Percentiles rank a stretch among this genome's conserved stretches.
These are phyloP conservation scores for Purshia tridentata DNA, from an alignment of 306 rosid genomes.

Conservation along the genomic window DNA sequence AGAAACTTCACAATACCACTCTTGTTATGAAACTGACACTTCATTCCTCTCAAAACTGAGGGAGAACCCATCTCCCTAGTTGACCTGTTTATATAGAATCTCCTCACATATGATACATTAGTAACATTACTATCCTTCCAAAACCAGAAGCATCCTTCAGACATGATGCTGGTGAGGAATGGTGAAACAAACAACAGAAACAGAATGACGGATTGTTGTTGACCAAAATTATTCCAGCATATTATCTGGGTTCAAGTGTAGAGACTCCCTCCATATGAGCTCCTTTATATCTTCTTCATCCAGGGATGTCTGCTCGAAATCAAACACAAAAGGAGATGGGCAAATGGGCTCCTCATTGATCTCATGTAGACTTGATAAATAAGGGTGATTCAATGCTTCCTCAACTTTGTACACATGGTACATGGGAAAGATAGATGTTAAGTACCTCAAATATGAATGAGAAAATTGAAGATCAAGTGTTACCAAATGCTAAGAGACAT, in stretches of 20 bases:
- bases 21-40: slow-evolving; percentile 2
- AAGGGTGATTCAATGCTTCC: slow-evolving; percentile 92
- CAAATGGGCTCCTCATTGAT: slow-evolving; percentile 94
- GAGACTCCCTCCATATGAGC: slow-evolving; percentile 84
- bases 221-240: slow-evolving; percentile 27
- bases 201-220: background rate
- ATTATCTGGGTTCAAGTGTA: slow-evolving; percentile 43
- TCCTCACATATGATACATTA: slow-evolving; percentile 19
- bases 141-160: slow-evolving; percentile 23
- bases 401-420: slow-evolving; percentile 53
- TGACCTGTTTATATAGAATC: slow-evolving; percentile 19
- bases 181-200: slow-evolving; percentile 9
- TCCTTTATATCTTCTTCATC: slow-evolving; percentile 91
- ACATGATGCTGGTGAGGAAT: background rate
- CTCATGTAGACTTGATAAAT: slow-evolving; percentile 82
- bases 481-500: slow-evolving; percentile 25
- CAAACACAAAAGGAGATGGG: slow-evolving; percentile 74
- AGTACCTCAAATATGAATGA: slow-evolving; percentile 16
- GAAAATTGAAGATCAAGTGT: background rate
- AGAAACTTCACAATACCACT: slow-evolving; percentile 10
- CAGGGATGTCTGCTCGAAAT: slow-evolving; percentile 72
- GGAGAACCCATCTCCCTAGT: slow-evolving; percentile 42
- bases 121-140: slow-evolving; percentile 24
- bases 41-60: slow-evolving; percentile 20
- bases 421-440: slow-evolving; percentile 12